Conservation (phyloP, 106 monocot species). For the Ottelia alismoides region DNA sequence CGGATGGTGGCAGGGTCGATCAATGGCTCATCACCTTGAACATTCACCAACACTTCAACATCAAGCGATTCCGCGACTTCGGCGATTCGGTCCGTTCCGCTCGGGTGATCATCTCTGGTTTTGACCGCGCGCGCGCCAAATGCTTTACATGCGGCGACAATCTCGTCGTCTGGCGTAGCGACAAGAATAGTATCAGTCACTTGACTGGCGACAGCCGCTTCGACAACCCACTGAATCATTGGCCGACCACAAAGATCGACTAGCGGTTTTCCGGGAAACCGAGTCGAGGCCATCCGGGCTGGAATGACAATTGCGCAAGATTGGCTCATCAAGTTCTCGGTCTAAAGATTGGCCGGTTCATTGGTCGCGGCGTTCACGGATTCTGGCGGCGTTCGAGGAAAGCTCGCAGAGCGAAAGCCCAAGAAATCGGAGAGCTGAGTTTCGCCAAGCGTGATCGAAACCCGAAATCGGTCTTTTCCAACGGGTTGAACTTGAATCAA, state of each 20-base stretch:
- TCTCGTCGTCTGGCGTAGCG: neutral
- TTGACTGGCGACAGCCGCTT: neutral
- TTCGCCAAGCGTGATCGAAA: no score
- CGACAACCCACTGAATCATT: neutral
- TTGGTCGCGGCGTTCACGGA: no score
- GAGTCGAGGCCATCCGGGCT: neutral
- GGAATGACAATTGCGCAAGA: neutral
- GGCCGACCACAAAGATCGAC: neutral
- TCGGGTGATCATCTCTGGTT: neutral
- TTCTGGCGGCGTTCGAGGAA: no score
- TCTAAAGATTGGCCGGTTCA: no score
- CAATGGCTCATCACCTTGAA: neutral
- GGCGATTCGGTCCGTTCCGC: neutral
- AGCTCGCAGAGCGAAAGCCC: no score
- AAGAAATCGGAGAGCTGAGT: no score
- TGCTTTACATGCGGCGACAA: neutral
- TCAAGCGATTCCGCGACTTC: neutral
- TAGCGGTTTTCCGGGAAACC: neutral
- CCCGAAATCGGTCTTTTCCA: no score
- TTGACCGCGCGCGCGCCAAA: neutral
- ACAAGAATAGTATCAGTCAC: neutral
- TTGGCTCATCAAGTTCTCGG: no score
- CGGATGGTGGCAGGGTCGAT: neutral
- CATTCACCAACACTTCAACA: neutral
- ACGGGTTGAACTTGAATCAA: no score